Conservation (phyloP, 352 stramenopile species). For the Aphanomyces stellatus region DNA sequence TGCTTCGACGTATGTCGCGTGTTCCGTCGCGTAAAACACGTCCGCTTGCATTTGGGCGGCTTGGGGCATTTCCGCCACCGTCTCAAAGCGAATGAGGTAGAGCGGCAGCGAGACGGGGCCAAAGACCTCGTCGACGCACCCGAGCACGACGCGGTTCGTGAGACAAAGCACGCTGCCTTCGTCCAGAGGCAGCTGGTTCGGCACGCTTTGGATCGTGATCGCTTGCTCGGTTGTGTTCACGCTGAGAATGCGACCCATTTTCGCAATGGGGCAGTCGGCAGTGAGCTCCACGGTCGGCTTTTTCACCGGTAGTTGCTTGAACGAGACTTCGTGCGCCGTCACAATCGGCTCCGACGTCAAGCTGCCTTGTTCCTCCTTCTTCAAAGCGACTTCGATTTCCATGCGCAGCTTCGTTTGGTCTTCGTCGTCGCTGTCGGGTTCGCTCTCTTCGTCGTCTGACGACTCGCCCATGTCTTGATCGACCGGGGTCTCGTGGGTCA, state of each 20-base stretch:
- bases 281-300: slow-evolving; percentile 65
- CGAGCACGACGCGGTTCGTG: slow-evolving; percentile 60
- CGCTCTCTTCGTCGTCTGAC: slow-evolving; percentile 23
- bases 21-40: slow-evolving; percentile 67
- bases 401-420: slow-evolving; percentile 37
- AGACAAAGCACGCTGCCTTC: slow-evolving; percentile 79
- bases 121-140: slow-evolving; percentile 80
- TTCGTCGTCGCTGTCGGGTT: slow-evolving; percentile 21
- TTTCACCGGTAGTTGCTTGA: slow-evolving; percentile 37
- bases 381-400: slow-evolving; percentile 71
- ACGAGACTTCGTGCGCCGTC: slow-evolving; percentile 65
- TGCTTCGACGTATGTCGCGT: slow-evolving; percentile 72
- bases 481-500: neutral
- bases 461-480: neutral
- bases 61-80: slow-evolving; percentile 50
- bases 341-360: slow-evolving; percentile 31
- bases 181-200: slow-evolving; percentile 42
- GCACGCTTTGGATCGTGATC: slow-evolving; percentile 68
- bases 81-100: slow-evolving; percentile 79
- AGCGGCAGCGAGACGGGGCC: slow-evolving; percentile 77
- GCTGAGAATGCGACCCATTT: slow-evolving; percentile 58
- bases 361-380: slow-evolving; percentile 51
- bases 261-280: slow-evolving; percentile 52
- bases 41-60: slow-evolving; percentile 30
- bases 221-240: slow-evolving; percentile 51